Conservation (phyloP, 805 yeast species). For the Metschnikowia lochheadii region DNA sequence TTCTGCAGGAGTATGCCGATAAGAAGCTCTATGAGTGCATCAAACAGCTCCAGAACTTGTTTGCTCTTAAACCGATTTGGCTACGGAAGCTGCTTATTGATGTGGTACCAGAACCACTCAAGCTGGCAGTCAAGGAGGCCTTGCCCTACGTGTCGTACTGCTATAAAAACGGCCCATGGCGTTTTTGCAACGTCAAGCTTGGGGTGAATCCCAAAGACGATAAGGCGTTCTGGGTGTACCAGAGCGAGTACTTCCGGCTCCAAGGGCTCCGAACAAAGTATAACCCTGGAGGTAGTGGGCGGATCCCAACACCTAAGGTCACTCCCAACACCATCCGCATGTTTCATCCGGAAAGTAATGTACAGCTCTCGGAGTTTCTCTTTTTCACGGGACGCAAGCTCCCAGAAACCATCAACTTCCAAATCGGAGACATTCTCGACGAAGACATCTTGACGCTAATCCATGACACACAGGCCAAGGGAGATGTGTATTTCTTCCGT, state of each 20-base stretch:
- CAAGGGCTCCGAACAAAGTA: slow-evolving; percentile 25
- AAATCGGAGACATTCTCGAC: slow-evolving; percentile 74
- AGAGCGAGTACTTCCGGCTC: slow-evolving; percentile 79
- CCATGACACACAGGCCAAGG: slow-evolving; percentile 26
- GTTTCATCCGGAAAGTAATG: slow-evolving; percentile 13
- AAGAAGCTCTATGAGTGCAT: slow-evolving; percentile 40
- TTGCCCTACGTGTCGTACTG: slow-evolving; percentile 81
- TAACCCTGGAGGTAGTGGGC: slow-evolving; percentile 1
- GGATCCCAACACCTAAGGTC: slow-evolving; percentile 12
- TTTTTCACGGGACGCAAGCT: slow-evolving; percentile 67
- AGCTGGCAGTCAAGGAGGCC: slow-evolving; percentile 59
- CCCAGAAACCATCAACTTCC: slow-evolving; percentile 70
- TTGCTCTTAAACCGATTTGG: slow-evolving; percentile 79
- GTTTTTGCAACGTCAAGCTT: slow-evolving; percentile 73
- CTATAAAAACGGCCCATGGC: slow-evolving; percentile 90
- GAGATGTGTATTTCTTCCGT: slow-evolving; percentile 31
- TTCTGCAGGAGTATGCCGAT: slow-evolving; percentile 32
- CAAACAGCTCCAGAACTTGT: slow-evolving; percentile 43
- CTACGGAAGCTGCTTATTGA: slow-evolving; percentile 66
- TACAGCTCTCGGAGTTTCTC: slow-evolving; percentile 35
- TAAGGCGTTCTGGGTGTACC: slow-evolving; percentile 55
- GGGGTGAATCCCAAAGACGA: slow-evolving; percentile 75
- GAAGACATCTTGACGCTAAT: slow-evolving; percentile 51
- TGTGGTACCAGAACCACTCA: slow-evolving; percentile 46
- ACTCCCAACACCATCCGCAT: slow-evolving; percentile 25